Percentiles rank a stretch among this genome's conserved stretches.
Conservation (phyloP, 306 rosid genomes). For the Luffa acutangula region DNA sequence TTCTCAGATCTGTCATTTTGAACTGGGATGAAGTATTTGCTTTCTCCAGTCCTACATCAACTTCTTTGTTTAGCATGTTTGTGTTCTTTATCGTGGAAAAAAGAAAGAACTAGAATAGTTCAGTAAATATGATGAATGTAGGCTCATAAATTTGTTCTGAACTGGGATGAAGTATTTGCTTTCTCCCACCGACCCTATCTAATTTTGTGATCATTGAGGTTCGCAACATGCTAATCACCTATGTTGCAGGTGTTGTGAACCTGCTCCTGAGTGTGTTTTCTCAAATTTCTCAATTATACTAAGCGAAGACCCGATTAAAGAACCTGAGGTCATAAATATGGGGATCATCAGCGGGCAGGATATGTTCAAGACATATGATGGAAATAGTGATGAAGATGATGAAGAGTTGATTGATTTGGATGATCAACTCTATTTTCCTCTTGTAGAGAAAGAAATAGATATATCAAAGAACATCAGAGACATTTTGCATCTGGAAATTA, state of each 20-base stretch:
- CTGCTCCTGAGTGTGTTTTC: constrained; percentile 62
- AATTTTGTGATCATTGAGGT: not conserved
- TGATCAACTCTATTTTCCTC: constrained; percentile 67
- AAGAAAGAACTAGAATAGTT: not conserved
- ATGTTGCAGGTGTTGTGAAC: constrained; percentile 58
- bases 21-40: not conserved
- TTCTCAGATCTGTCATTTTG: not conserved
- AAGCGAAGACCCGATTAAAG: constrained; percentile 52
- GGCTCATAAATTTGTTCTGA: not conserved
- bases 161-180: no score
- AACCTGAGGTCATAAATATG: constrained; percentile 53
- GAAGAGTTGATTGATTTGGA: constrained; percentile 47
- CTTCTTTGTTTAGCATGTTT: not conserved
- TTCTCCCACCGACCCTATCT: no score
- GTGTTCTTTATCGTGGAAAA: not conserved
- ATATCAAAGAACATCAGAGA: constrained; percentile 89
- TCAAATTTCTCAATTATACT: constrained; percentile 64
- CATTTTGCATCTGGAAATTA: constrained; percentile 73
- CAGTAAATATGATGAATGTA: not conserved
- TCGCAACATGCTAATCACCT: not conserved
- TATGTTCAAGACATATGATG: constrained; percentile 13
- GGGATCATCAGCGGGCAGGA: constrained; percentile 47
- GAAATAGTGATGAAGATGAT: constrained; percentile 30
- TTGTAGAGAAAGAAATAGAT: constrained; percentile 53
- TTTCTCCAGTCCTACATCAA: not conserved